phyloP scores from a whole-genome alignment of 1,284 basidiomycete species.

The Austropuccinia psidii region DNA sequence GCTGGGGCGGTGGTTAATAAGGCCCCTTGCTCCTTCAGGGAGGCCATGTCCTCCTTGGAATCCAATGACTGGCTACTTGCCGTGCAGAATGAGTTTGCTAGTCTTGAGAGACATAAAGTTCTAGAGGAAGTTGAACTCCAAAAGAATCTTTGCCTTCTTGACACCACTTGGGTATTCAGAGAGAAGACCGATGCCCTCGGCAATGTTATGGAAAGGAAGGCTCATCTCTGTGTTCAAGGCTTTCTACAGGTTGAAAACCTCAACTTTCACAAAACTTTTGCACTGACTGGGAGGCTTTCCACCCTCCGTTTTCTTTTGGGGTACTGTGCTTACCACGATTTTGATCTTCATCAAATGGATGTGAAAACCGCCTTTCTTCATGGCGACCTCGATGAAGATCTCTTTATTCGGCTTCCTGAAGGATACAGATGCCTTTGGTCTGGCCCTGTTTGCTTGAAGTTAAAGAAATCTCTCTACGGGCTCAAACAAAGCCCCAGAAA shows the following conservation, averaged over 20 bases:
- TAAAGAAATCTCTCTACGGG: neutral
- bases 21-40: too few relatives aligned
- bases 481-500: neutral
- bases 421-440: too few relatives aligned
- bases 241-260: conserved; percentile 50
- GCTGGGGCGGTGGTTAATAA: too few relatives aligned
- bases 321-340: conserved; percentile 47
- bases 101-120: too few relatives aligned
- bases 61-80: too few relatives aligned
- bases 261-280: conserved; percentile 51
- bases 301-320: conserved; percentile 48
- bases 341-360: conserved; percentile 50
- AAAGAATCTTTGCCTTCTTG: too few relatives aligned
- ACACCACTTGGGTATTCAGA: conserved; percentile 49
- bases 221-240: conserved; percentile 50
- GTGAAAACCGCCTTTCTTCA: conserved; percentile 51
- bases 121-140: too few relatives aligned
- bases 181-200: too few relatives aligned
- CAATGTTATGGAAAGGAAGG: too few relatives aligned
- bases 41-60: too few relatives aligned
- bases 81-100: too few relatives aligned
- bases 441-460: too few relatives aligned
- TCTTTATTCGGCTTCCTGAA: conserved; percentile 48
- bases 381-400: conserved; percentile 49
- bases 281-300: conserved; percentile 49